Conservation (phyloP, 345 rosid species). For the Xanthoceras sorbifolium region DNA sequence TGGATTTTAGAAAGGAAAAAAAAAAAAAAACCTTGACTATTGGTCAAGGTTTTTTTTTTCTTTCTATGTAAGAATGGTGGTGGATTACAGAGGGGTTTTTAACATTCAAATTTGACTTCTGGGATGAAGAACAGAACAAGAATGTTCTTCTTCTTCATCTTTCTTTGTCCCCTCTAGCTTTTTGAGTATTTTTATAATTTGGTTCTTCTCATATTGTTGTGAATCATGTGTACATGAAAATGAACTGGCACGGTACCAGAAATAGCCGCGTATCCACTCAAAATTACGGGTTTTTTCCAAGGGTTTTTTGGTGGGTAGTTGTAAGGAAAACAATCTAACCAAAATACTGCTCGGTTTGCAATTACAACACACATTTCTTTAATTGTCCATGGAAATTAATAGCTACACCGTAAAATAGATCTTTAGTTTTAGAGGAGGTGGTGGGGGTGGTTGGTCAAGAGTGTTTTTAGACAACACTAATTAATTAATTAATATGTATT, state of each 20-base stretch:
- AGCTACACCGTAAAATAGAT: background rate
- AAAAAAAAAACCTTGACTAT: conserved; percentile 25
- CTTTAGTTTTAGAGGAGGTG: no score
- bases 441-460: background rate
- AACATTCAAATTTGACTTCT: conserved; percentile 27
- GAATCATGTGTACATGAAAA: conserved; percentile 8
- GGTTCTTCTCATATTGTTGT: background rate
- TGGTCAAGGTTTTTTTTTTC: background rate
- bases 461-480: background rate
- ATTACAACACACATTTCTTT: background rate
- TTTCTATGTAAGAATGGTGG: no score
- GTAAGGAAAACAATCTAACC: background rate
- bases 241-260: background rate
- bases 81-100: conserved; percentile 37
- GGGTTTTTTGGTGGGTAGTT: background rate
- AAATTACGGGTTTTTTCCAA: conserved; percentile 23
- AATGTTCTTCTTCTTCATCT: background rate
- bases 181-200: background rate
- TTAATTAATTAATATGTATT: no score
- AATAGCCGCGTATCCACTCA: conserved; percentile 20
- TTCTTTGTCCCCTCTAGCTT: background rate
- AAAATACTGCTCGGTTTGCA: no score
- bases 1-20: no score
- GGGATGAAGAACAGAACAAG: background rate
- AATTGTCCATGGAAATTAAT: background rate